Base-by-base conservation (phyloP, 495 filamentous ascomycete species). In the Trichoderma parareesei region DNA sequence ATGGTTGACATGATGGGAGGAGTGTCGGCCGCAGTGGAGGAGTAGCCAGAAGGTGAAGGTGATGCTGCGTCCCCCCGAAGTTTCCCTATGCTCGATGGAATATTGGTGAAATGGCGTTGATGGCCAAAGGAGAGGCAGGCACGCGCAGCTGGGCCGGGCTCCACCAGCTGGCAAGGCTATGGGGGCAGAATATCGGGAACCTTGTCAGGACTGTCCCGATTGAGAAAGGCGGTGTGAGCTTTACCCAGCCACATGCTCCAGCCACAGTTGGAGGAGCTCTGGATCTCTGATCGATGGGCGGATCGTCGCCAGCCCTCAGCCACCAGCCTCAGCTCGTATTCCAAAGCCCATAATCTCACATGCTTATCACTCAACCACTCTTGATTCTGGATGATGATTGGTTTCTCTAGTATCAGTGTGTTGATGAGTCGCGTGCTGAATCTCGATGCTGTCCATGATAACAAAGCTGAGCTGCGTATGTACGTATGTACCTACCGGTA, bases 1-100 rank as follows among this genome's bases (percentile, higher is more conserved):
- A 91, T 86, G 44, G 90, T 91, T 63, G 90, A 90, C 90, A 94
- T 94, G 38, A 61, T 80, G 72, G 33, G 20, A 37, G 33, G 20
- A 37, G 11, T 48, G 11, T 57, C 33, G 53, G 27, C 11, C 53
- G 53, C 33, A 57, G 16, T 35, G 27, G 11, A 57, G 53, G 6
- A 14, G 13, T 5, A 27, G 27, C 27, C 27, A 13, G 8, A 57
- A 14, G 8, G 3, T 57, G 33, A 11, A 16, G 27, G 16, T 57
- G 27, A 37, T 57, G 3, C 9, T 3, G 20, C 27, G 53, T 35
- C 53, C 33, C 7, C 37, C 27, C 27, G 6, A n/a, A 2, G 27
- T 27, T 11, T 35, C 27, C 27, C 27, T 27, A 27, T 57, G 53
- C 33, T 38, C 27, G 53, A 57, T 49, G 46, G 46, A 3, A 57